These are phyloP conservation scores for Kickxella alabastrina DNA, from an alignment of 192 early-diverging fungal species.

Conservation along the genomic window DNA sequence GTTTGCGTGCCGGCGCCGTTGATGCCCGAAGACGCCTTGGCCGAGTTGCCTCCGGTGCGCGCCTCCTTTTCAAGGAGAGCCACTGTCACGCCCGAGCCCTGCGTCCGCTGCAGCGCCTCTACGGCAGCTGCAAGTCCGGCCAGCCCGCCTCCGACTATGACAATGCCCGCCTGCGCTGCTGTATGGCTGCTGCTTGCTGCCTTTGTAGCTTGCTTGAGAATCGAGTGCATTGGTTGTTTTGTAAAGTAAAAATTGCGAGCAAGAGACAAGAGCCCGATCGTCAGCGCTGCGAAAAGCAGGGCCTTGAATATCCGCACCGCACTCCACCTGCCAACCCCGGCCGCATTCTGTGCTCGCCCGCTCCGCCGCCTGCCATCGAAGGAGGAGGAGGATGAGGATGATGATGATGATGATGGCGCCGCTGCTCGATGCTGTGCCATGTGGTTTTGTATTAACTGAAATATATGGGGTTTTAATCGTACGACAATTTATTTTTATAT, in stretches of 20 bases:
- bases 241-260: not conserved
- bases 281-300: not conserved
- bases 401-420: no score
- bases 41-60: conserved; percentile 78
- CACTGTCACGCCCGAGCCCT: conserved; percentile 10
- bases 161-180: conserved; percentile 17
- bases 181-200: conserved; percentile 1
- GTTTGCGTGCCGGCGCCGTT: conserved; percentile 89
- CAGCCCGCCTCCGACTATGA: conserved; percentile 36
- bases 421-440: no score
- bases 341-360: no score
- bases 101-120: conserved; percentile 35
- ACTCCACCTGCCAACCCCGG: no score
- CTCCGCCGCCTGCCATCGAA: no score
- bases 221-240: not conserved
- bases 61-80: conserved; percentile 36
- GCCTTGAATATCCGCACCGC: not conserved
- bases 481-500: no score
- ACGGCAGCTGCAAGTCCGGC: conserved; percentile 37
- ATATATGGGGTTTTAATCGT: no score
- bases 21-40: conserved; percentile 97
- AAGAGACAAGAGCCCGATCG: not conserved
- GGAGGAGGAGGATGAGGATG: no score
- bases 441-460: no score
- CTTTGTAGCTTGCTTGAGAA: not conserved